These are phyloP conservation scores for Mortierella sp. DNA, from an alignment of 371 early-diverging fungal species.

Conservation along the genomic window DNA sequence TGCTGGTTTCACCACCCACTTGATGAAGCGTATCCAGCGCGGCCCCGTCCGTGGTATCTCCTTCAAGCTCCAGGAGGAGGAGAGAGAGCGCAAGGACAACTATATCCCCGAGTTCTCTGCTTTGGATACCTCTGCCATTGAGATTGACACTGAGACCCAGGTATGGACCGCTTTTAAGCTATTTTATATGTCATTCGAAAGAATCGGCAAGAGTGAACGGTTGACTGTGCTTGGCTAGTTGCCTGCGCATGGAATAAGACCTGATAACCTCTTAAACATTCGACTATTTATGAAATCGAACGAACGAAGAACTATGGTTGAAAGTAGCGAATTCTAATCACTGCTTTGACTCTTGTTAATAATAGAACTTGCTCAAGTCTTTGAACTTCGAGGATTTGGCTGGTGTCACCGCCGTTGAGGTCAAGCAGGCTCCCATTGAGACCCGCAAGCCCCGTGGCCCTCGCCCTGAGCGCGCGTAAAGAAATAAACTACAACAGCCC, in stretches of 20 bases:
- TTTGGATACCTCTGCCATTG: constrained; percentile 93
- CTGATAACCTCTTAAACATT: background rate
- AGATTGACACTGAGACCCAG: constrained; percentile 96
- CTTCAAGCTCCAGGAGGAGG: constrained; percentile 99
- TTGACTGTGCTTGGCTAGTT: too few species aligned
- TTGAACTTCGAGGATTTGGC: constrained; percentile 92
- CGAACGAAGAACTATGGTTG: constrained; percentile 16
- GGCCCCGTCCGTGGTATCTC: constrained; percentile 99
- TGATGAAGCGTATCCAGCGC: constrained; percentile 99
- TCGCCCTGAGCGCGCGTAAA: constrained; percentile 56
- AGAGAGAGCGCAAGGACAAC: constrained; percentile 99
- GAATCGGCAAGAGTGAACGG: background rate
- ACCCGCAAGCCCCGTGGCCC: constrained; percentile 57
- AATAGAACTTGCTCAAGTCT: constrained; percentile 94
- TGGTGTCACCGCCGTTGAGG: constrained; percentile 74
- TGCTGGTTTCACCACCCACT: constrained; percentile 99
- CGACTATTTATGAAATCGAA: background rate
- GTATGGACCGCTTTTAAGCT: constrained; percentile 19
- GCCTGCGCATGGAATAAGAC: background rate
- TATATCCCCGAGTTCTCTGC: constrained; percentile 99
- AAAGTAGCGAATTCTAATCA: background rate
- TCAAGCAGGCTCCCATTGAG: constrained; percentile 55
- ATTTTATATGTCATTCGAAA: background rate
- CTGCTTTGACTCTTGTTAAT: constrained; percentile 4
- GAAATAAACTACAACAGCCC: constrained; percentile 25